A percentile compares a stretch with the other conserved stretches of the same genome.
Conservation (phyloP, 2,329 filamentous ascomycete species). For the Aspergillus eucalypticola region DNA sequence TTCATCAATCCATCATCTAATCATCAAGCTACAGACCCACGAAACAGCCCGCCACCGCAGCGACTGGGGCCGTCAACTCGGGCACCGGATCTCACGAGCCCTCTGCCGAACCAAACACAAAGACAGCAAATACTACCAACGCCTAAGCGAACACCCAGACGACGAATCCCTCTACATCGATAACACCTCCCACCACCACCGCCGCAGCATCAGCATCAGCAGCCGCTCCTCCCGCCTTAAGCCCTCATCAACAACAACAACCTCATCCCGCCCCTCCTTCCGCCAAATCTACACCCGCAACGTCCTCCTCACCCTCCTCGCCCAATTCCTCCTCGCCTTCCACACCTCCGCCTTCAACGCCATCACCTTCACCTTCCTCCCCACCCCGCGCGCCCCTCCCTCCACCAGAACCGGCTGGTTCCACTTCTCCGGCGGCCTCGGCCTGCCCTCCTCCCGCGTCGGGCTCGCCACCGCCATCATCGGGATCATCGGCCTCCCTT, state of each 20-base stretch:
- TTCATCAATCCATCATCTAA: no score
- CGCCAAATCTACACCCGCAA: constrained; percentile 56
- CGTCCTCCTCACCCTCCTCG: constrained; percentile 59
- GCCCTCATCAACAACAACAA: constrained; percentile 36
- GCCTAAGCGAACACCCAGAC: constrained; percentile 31
- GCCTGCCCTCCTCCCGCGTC: constrained; percentile 69
- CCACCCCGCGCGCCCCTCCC: constrained; percentile 59
- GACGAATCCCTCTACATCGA: constrained; percentile 37
- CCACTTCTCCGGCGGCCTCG: constrained; percentile 72
- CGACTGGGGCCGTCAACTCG: constrained; percentile 45
- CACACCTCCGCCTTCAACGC: constrained; percentile 76
- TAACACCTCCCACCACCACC: constrained; percentile 26
- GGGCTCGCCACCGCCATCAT: constrained; percentile 78
- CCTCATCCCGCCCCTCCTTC: constrained; percentile 41
- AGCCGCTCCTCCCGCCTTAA: constrained; percentile 22
- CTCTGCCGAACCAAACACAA: constrained; percentile 22
- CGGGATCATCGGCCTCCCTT: constrained; percentile 70
- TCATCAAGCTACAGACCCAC: constrained; percentile 31
- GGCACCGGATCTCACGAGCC: constrained; percentile 35
- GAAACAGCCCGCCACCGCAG: constrained; percentile 39
- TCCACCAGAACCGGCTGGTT: constrained; percentile 29
- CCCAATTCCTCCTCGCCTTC: constrained; percentile 69
- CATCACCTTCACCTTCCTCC: constrained; percentile 75
- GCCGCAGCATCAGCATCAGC: neutral
- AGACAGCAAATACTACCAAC: constrained; percentile 32